Percentiles rank a stretch among this genome's conserved stretches.
These are phyloP conservation scores for Calophaca sinica DNA, from an alignment of 306 rosid species.

Conservation along the genomic window DNA sequence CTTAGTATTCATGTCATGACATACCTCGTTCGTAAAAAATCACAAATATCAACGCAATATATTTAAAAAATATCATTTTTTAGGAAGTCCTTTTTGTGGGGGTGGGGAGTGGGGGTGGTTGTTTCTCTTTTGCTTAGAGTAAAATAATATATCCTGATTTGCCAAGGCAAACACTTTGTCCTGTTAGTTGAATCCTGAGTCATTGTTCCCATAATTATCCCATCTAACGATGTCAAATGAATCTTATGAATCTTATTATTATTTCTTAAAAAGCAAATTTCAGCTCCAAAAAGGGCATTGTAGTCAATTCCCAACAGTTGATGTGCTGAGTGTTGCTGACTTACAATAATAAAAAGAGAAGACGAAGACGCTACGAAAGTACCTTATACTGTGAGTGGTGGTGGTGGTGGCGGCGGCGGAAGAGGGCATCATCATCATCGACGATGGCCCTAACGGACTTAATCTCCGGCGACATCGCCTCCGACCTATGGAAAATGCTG, in stretches of 20 bases:
- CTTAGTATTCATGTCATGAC: no score
- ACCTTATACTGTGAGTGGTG: background rate
- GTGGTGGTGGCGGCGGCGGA: conserved; percentile 6
- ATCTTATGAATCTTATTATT: background rate
- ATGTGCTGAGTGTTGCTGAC: background rate
- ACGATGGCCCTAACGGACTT: conserved; percentile 67
- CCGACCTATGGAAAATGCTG: conserved; percentile 61
- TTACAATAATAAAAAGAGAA: background rate
- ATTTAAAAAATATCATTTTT: no score
- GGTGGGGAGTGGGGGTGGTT: no score
- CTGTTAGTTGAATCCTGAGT: background rate
- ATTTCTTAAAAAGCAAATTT: no score
- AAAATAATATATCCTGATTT: no score
- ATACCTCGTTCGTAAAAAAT: no score
- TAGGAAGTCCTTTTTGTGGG: no score
- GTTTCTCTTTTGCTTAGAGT: no score
- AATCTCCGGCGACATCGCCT: conserved; percentile 62
- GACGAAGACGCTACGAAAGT: conserved; percentile 3
- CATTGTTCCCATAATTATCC: background rate
- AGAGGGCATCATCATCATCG: background rate
- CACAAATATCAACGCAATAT: no score
- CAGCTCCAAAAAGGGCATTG: background rate
- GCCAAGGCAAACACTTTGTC: background rate
- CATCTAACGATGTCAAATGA: background rate
- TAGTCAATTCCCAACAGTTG: background rate